These are phyloP conservation scores for Neodidymelliopsis sp. DNA, from an alignment of 2,329 filamentous ascomycete species.

Conservation along the genomic window DNA sequence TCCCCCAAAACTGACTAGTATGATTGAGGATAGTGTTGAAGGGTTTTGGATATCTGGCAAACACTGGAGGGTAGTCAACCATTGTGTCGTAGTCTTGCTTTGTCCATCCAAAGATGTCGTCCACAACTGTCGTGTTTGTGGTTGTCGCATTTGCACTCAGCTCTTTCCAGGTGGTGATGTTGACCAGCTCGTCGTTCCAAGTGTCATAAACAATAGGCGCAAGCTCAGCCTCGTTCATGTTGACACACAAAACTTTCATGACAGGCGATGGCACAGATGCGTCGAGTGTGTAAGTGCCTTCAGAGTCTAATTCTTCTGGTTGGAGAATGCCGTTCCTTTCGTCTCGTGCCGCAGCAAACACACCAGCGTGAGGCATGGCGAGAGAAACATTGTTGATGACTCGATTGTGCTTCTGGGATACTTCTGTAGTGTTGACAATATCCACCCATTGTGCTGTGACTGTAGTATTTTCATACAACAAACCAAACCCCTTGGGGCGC, in stretches of 20 bases:
- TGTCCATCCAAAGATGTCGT: conserved; percentile 76
- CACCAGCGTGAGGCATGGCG: conserved; percentile 76
- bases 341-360: conserved; percentile 70
- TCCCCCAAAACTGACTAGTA: conserved; percentile 43
- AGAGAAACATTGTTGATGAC: conserved; percentile 79
- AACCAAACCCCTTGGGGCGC: conserved; percentile 67
- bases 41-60: conserved; percentile 60
- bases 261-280: conserved; percentile 75
- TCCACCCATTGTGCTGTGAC: conserved; percentile 75
- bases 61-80: conserved; percentile 53
- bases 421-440: conserved; percentile 60
- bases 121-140: conserved; percentile 60
- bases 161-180: conserved; percentile 31
- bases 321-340: conserved; percentile 72
- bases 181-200: conserved; percentile 60
- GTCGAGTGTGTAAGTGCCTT: conserved; percentile 72
- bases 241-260: conserved; percentile 76
- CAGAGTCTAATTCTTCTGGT: conserved; percentile 64
- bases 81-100: conserved; percentile 61
- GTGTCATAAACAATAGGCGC: conserved; percentile 68
- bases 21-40: conserved; percentile 67
- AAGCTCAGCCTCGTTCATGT: conserved; percentile 67
- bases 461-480: conserved; percentile 76
- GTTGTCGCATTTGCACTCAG: conserved; percentile 33
- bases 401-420: conserved; percentile 60